A percentile compares a stretch with the other conserved stretches of the same genome.
Evolutionary conservation across 129 eudicot genomes (phyloP).

Genomic region (Mikania micrantha): DNA sequence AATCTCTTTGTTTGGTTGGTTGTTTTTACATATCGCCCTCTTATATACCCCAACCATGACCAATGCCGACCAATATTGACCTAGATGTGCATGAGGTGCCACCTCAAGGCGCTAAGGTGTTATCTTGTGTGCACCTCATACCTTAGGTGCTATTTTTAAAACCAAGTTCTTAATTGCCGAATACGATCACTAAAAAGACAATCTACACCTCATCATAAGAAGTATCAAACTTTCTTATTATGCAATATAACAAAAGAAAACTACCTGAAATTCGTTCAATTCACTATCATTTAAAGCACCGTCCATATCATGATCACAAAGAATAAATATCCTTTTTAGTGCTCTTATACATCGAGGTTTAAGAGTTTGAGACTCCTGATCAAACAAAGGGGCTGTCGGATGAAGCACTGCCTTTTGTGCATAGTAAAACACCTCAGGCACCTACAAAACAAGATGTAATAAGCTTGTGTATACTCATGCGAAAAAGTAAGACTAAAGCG

Average conservation of each 20-base stretch:
- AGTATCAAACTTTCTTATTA: not conserved
- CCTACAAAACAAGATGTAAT: conserved; percentile 34
- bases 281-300: conserved; percentile 83
- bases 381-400: conserved; percentile 94
- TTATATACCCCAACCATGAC: too few species aligned
- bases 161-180: too few species aligned
- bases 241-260: conserved; percentile 1
- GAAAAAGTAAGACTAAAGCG: not conserved
- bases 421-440: conserved; percentile 91
- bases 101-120: too few species aligned
- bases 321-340: conserved; percentile 76
- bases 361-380: conserved; percentile 83
- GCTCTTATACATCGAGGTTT: conserved; percentile 84
- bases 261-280: conserved; percentile 88
- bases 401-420: conserved; percentile 98
- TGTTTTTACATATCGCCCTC: too few species aligned
- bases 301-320: conserved; percentile 89
- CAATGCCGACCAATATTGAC: too few species aligned
- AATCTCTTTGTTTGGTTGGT: too few species aligned
- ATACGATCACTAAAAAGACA: too few species aligned
- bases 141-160: too few species aligned
- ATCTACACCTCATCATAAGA: not conserved
- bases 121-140: too few species aligned
- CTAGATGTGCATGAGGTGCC: too few species aligned
- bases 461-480: conserved; percentile 6